Evolutionary conservation across 1,139 yeast genomes (phyloP).

Genomic region (Pichia sp.): DNA sequence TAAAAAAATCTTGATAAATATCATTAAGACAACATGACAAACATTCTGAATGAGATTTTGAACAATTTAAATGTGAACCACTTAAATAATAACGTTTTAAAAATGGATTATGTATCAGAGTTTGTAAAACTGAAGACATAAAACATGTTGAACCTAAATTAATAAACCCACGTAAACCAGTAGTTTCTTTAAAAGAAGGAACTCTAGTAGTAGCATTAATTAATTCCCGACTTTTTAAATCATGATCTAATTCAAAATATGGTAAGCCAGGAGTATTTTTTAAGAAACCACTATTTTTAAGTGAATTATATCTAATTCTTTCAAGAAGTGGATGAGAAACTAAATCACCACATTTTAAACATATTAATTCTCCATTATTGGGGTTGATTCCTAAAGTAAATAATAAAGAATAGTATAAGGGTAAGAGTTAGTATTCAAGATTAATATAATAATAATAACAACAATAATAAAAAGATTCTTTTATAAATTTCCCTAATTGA

Average conservation of each 20-base stretch:
- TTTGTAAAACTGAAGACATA: slow-evolving; percentile 85
- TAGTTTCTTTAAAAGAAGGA: slow-evolving; percentile 58
- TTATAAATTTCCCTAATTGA: too few species aligned
- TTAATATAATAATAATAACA: too few species aligned
- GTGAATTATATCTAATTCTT: slow-evolving; percentile 36
- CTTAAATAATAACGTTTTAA: slow-evolving; percentile 69
- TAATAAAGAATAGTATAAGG: not conserved
- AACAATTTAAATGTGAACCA: slow-evolving; percentile 50
- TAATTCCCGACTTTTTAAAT: slow-evolving; percentile 18
- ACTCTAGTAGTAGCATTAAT: slow-evolving; percentile 32
- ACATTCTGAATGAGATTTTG: slow-evolving; percentile 45
- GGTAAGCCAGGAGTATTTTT: slow-evolving; percentile 24
- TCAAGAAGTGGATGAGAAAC: slow-evolving; percentile 57
- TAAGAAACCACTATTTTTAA: slow-evolving; percentile 18
- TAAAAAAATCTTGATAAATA: slow-evolving; percentile 61
- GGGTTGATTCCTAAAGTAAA: slow-evolving; percentile 40
- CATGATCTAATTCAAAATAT: slow-evolving; percentile 23
- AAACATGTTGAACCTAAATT: slow-evolving; percentile 96
- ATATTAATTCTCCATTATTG: slow-evolving; percentile 54
- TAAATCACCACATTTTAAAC: slow-evolving; percentile 72
- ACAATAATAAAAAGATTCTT: too few species aligned
- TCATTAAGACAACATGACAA: slow-evolving; percentile 79
- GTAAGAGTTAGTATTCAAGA: not conserved
- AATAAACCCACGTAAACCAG: slow-evolving; percentile 80
- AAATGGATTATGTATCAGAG: slow-evolving; percentile 81